Base-by-base conservation (phyloP, 2,329 filamentous ascomycete genomes). In the Colletotrichum agaves region DNA sequence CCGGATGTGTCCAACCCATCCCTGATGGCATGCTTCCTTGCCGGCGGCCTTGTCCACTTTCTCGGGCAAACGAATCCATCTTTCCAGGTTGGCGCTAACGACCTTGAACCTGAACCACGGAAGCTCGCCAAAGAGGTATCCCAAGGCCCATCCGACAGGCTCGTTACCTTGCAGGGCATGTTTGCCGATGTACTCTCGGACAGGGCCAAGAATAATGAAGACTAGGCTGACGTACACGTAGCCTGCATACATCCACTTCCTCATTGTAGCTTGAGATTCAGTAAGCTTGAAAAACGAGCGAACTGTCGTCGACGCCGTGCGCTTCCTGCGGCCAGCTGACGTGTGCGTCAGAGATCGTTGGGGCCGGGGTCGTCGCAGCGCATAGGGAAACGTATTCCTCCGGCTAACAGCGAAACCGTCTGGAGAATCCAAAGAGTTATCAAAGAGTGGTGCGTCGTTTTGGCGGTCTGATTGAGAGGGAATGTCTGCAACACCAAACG, bases 121-220 rank as follows among this genome's bases (percentile, higher is more conserved):
- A 11, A 94, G 76, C 72, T 97, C 92, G 12, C 95, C 94, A 69
- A 98, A 87, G 3, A 98, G 81, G 77, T 99, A 99, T 2, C 93
- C 91, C 11, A 98, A 78, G 0, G 93, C 94, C 96, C 96, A 99
- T 2, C 95, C 93, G 49, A 99, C 88, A 0, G 96, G 94, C 73
- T 99, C 96, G 58, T 89, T 82, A 15, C 88, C 89, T 37, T 85
- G 75, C 1, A 99, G 83, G 13, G 93, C 94, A 69, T 87, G 83
- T 47, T 81, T 79, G 43, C 85, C 80, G 56, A 98, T 88, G 72
- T 93, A 91, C 2, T 83, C 82, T 61, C 94, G 88, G 31, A 98
- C 85, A 0, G 90, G 91, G 3, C 89, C 79, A 3, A 97, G 79
- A 59, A 97, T 87, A 35, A 93, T 87, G 1, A 82, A 74, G 8